Evolutionary conservation across 139 green algal species (phyloP), one percentile per base, ranked within the genome.

Genomic region (Chlorella ohadii): DNA sequence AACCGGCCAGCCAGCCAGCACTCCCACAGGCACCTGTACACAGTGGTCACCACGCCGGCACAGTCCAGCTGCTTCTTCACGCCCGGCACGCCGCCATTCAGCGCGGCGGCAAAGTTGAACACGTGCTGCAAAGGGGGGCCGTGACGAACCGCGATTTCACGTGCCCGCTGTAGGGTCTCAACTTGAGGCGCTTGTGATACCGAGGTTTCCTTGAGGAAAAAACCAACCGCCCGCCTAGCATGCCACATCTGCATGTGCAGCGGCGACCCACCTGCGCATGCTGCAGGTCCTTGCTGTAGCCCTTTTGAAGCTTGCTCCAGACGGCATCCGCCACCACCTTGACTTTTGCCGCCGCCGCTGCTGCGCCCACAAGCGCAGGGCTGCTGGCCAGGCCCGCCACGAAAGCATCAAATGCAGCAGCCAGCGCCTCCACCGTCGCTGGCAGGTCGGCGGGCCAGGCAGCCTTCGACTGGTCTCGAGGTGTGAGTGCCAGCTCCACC

Each of bases 31-130:
- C 51, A 59, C 51, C 51, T 59, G 51, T 59, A 59, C 11, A 59
- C 51, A 17, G 85, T 87, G 51, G 68, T 88, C n/a, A 90, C 86
- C 34, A 91, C 88, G 4, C 88, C 88, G 17, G 85, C 88, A 34
- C 88, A 91, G 82, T 91, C 88, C 12, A 91, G 83, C 78, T 91
- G 88, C 28, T 87, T 83, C 39, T 65, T 76, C 11, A 68, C 41
- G 19, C 65, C 79, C 6, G 72, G 76, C 27, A 78, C 41, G 38
- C 47, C 79, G 1, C 55, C 72, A 1, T 59, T 59, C 82, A 89
- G 75, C 44, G 85, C 57, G 22, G 68, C 56, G 39, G 82, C 64
- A 57, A 89, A 91, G 72, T 34, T 81, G 47, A 65, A 88, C 2
- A 91, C 65, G 34, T 89, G 84, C 87, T 91, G 83, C 84, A 76